Base-by-base conservation (phyloP, 768 basidiomycete species). In the Clitopilus hobsonii region DNA sequence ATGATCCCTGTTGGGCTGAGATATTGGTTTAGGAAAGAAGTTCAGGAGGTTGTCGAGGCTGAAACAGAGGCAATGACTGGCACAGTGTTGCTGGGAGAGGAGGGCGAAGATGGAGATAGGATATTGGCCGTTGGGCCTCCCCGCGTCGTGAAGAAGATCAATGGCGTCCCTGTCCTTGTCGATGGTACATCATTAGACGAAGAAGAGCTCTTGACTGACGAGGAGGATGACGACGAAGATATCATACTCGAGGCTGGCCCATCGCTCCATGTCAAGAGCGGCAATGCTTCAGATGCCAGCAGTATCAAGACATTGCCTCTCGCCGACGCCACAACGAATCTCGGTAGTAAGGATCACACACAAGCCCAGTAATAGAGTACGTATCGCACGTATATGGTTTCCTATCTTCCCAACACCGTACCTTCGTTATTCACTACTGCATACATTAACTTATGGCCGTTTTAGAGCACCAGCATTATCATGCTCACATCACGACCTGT, bases 1-100 rank as follows among this genome's bases (percentile, higher is more conserved):
- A 77, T 96, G 73, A 91, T 96, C 54, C 94, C 94, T 5, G 94
- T 97, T 28, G 92, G 90, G 2, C 71, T 96, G 58, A 82, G 93
- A 56, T 91, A 89, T 61, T 88, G 86, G 74, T 92, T 93, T 74
- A 78, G 82, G 61, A 78, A 80, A 45, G 80, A 91, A 61, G 79
- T 82, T 11, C 74, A 70, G 7, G 73, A 68, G 29, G 70, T 70
- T 52, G 67, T 57, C 6, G 69, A 74, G 16, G 77, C 69, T 7
- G 72, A 71, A 28, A 71, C 67, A 20, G 65, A 61, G 25, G 64
- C 65, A 20, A 63, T 62, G 23, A 68, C 60, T 30, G 65, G 54
- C 16, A 53, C 54, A 22, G 30, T 38, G 26, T 47, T 59, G 20
- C 59, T 56, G 16, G 63, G 65, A 25, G 63, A 62, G 0, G 70